phyloP scores from a whole-genome alignment of 805 yeast species.

The Yarrowia divulgata region DNA sequence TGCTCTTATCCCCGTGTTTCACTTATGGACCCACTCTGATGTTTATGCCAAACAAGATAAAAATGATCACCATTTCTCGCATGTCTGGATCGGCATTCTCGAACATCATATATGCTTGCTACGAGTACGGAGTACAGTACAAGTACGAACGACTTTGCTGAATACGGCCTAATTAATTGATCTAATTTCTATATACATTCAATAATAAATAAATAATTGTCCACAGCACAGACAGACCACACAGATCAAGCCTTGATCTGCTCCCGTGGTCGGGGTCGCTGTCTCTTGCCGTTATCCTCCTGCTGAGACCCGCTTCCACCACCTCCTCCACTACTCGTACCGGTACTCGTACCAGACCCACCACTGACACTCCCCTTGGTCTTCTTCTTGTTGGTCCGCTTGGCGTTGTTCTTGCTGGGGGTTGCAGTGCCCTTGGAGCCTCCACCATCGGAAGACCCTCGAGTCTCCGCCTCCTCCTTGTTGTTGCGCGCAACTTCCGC shows the following conservation, averaged over 20 bases:
- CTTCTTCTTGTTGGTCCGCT: conserved; percentile 15
- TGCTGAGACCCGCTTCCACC: conserved; percentile 12
- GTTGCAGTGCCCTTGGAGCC: neutral
- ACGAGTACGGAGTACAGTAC: no score
- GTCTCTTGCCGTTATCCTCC: conserved; percentile 5
- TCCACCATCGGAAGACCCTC: neutral
- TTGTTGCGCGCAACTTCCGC: conserved; percentile 55
- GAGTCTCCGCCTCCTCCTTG: conserved; percentile 7
- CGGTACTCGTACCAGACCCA: no score
- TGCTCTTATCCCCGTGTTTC: neutral
- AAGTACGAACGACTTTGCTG: no score
- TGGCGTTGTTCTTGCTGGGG: neutral
- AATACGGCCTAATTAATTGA: no score
- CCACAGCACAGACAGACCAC: neutral
- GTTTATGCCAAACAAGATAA: neutral
- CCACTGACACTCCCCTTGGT: neutral
- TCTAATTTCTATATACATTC: conserved; percentile 30
- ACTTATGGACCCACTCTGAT: conserved; percentile 18
- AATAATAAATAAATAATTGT: conserved; percentile 21
- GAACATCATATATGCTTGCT: neutral
- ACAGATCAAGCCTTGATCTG: conserved; percentile 15
- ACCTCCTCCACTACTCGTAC: neutral
- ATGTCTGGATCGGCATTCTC: neutral
- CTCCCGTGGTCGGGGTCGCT: conserved; percentile 12
- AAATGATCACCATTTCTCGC: conserved; percentile 4